Evolutionary conservation across 2,329 filamentous ascomycete genomes (phyloP).

Genomic region (Didymella arachidicola): DNA sequence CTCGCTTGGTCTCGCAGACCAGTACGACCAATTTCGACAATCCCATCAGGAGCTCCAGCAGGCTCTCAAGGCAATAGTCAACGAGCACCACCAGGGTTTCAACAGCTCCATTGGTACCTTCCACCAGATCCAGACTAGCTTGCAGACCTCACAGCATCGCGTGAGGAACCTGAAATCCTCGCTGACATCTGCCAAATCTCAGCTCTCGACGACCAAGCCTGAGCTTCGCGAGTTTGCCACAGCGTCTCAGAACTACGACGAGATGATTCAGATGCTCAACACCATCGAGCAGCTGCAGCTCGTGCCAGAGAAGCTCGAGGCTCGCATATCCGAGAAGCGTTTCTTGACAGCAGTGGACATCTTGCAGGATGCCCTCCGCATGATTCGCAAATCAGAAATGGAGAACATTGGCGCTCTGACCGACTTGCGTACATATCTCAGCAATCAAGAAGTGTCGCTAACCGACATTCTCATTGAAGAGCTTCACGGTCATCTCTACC

Average conservation of each 20-base stretch:
- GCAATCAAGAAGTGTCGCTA: conserved; percentile 89
- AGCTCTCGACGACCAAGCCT: conserved; percentile 83
- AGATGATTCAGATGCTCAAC: conserved; percentile 81
- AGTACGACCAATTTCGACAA: conserved; percentile 83
- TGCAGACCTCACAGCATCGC: conserved; percentile 84
- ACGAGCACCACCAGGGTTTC: conserved; percentile 98
- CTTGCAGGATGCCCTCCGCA: conserved; percentile 82
- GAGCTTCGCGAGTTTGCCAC: conserved; percentile 90
- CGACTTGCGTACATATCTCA: conserved; percentile 85
- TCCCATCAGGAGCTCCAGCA: conserved; percentile 90
- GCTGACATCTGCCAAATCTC: conserved; percentile 79
- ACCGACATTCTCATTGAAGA: conserved; percentile 98
- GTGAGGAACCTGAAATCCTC: conserved; percentile 84
- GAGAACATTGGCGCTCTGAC: conserved; percentile 88
- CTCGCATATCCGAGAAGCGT: conserved; percentile 93
- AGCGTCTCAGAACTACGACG: conserved; percentile 88
- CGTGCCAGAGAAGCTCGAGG: conserved; percentile 91
- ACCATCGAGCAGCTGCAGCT: conserved; percentile 87
- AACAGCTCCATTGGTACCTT: conserved; percentile 99
- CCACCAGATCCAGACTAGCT: conserved; percentile 96
- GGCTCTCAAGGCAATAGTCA: conserved; percentile 92
- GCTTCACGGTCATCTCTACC: conserved; percentile 93
- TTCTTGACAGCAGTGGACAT: conserved; percentile 94
- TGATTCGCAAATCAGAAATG: conserved; percentile 85
- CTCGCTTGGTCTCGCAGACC: conserved; percentile 88